A percentile compares a stretch with the other conserved stretches of the same genome.
Evolutionary conservation across 2,329 filamentous ascomycete genomes (phyloP).

Genomic region (Paracorniculantispora psalliotae): DNA sequence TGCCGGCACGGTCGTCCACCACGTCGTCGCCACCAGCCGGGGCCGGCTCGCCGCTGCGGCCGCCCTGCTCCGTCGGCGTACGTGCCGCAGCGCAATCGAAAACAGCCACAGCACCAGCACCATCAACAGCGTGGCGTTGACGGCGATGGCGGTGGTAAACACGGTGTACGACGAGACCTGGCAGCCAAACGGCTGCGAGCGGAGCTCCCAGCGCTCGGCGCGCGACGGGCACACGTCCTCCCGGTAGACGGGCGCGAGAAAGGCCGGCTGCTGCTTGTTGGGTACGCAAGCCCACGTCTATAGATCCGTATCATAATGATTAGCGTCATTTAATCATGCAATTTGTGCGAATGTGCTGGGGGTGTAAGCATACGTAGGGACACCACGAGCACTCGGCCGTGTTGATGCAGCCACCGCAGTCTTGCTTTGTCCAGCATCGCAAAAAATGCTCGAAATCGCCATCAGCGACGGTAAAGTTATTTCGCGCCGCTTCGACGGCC

Average conservation of each 20-base stretch:
- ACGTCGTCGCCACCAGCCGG: neutral
- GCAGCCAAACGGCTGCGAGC: slow-evolving; percentile 32
- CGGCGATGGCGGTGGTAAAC: slow-evolving; percentile 24
- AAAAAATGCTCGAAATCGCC: slow-evolving; percentile 35
- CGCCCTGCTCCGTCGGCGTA: neutral
- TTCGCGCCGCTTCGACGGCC: slow-evolving; percentile 8
- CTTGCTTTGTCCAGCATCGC: slow-evolving; percentile 48
- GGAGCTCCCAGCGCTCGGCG: slow-evolving; percentile 37
- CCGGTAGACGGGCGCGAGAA: slow-evolving; percentile 47
- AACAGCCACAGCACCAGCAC: slow-evolving; percentile 21
- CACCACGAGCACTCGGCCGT: slow-evolving; percentile 46
- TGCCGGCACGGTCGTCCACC: neutral
- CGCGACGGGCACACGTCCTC: slow-evolving; percentile 48
- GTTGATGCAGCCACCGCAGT: slow-evolving; percentile 42
- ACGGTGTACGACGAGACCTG: slow-evolving; percentile 31
- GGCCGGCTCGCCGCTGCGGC: neutral
- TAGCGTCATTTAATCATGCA: too few species aligned
- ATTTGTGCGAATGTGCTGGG: neutral
- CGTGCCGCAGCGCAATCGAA: neutral
- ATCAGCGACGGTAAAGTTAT: slow-evolving; percentile 28
- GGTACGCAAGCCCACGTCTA: slow-evolving; percentile 52
- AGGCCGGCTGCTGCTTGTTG: slow-evolving; percentile 38
- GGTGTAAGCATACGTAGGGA: slow-evolving; percentile 39
- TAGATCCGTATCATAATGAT: neutral
- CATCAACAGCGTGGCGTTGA: slow-evolving; percentile 25